Base-by-base conservation (phyloP, 208 protist species). In the Acanthamoeba triangularis region DNA sequence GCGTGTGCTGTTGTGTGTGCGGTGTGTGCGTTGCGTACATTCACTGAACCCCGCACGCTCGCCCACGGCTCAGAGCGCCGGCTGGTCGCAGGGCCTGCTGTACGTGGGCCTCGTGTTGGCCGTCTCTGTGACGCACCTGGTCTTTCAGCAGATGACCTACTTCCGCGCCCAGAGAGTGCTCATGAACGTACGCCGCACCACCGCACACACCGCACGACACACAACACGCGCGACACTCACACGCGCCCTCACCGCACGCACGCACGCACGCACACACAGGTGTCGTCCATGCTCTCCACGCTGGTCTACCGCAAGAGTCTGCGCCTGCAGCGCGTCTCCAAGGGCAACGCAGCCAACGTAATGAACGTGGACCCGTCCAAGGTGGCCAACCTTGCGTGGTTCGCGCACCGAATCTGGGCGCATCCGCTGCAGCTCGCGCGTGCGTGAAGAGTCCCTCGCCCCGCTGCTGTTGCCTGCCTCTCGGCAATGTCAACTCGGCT, bases 251-350 rank as follows among this genome's bases (percentile, higher is more conserved):
- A n/a, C n/a, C n/a, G n/a, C n/a, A n/a, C n/a, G n/a, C n/a, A n/a
- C n/a, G n/a, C n/a, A n/a, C n/a, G n/a, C n/a, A 18, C 69, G n/a
- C 30, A 6, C 30, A 13, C 0, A 6, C 61, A 67, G 61, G 61
- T 67, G 61, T 67, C 61, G 61, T 80, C 69, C 18, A 80, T 80
- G 69, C 69, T 80, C 8, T 23, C 35, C 6, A 10, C 33, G 16
- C 25, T 80, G 30, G 18, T 80, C 37, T 80, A 80, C 37, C 69
- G 69, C 8, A 80, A 80, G 69, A 80, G 69, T 7, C 69, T 80
- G 35, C 30, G 37, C 30, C 69, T 80, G 1, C 69, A 47, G 69
- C 69, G 33, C 69, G 33, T 80, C 6, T 80, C 69, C 69, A 80
- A 80, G 14, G 69, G 69, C 16, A 80, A 80, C 69, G 69, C 69